Evolutionary conservation across 139 green algal genomes (phyloP).

Genomic region (Coccomyxa sp.): DNA sequence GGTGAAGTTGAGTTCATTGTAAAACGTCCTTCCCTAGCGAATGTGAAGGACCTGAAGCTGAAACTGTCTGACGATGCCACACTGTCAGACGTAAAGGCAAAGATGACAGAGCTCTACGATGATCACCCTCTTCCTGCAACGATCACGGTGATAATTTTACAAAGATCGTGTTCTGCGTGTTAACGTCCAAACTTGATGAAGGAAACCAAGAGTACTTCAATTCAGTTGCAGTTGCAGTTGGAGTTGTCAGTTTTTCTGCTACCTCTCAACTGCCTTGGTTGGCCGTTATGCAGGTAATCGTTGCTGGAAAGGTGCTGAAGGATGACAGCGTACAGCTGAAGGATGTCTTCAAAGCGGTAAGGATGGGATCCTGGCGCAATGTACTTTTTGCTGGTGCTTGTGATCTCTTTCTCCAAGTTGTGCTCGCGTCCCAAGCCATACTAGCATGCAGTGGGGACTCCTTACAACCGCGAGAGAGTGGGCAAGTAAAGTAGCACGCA

Average conservation of each 20-base stretch:
- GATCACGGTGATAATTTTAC: neutral
- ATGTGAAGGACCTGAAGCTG: neutral
- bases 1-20: neutral
- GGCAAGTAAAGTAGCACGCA: too few relatives aligned
- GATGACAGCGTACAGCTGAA: conserved; percentile 25
- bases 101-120: neutral
- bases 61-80: neutral
- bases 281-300: conserved; percentile 49
- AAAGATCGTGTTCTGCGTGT: too few relatives aligned
- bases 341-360: conserved; percentile 18
- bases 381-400: neutral
- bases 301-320: conserved; percentile 60
- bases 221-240: too few relatives aligned
- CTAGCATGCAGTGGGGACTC: too few relatives aligned
- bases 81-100: neutral
- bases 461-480: too few relatives aligned
- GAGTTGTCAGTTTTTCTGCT: neutral
- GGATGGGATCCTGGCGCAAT: neutral
- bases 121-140: neutral
- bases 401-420: too few relatives aligned
- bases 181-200: too few relatives aligned
- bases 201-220: too few relatives aligned
- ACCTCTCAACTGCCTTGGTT: neutral
- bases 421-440: too few relatives aligned
- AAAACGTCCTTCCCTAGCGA: neutral